Conservation (phyloP, 1,139 yeast species). For the Geotrichum bryndzae region DNA sequence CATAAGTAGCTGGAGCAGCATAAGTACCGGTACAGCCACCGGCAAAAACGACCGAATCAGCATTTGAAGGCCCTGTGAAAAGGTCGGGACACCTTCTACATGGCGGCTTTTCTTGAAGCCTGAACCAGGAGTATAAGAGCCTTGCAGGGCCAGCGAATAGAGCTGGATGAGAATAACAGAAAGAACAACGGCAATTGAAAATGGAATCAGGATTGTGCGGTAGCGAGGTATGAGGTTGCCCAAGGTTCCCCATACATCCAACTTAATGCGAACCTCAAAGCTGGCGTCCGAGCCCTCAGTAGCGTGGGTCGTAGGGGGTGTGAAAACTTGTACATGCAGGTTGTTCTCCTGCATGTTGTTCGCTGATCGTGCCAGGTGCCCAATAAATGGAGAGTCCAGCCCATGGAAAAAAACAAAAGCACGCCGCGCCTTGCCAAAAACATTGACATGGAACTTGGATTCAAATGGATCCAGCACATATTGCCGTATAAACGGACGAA, state of each 20-base stretch:
- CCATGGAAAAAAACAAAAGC: slow-evolving; percentile 53
- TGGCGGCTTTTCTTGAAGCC: slow-evolving; percentile 27
- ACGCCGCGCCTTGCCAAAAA: slow-evolving; percentile 32
- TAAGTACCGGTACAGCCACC: slow-evolving; percentile 16
- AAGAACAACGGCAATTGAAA: slow-evolving; percentile 31
- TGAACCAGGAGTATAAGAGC: background rate
- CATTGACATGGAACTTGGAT: slow-evolving; percentile 66
- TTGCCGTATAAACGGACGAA: slow-evolving; percentile 62
- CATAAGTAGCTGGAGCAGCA: slow-evolving; percentile 22
- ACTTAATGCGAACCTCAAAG: slow-evolving; percentile 25
- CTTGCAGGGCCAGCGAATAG: background rate
- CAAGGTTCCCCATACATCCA: slow-evolving; percentile 35
- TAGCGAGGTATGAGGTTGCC: slow-evolving; percentile 35
- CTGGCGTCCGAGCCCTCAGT: background rate
- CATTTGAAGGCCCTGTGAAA: slow-evolving; percentile 45
- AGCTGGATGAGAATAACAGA: slow-evolving; percentile 27
- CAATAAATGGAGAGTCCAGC: slow-evolving; percentile 63
- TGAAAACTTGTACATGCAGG: slow-evolving; percentile 34
- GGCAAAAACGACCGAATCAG: slow-evolving; percentile 24
- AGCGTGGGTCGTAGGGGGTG: slow-evolving; percentile 21
- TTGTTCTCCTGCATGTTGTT: slow-evolving; percentile 18
- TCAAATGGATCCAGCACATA: slow-evolving; percentile 57
- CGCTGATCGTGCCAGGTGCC: slow-evolving; percentile 37
- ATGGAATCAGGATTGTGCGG: slow-evolving; percentile 32
- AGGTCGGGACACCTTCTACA: slow-evolving; percentile 42